Base-by-base conservation (phyloP, 2,329 filamentous ascomycete species). In the Diaporthe sp. region DNA sequence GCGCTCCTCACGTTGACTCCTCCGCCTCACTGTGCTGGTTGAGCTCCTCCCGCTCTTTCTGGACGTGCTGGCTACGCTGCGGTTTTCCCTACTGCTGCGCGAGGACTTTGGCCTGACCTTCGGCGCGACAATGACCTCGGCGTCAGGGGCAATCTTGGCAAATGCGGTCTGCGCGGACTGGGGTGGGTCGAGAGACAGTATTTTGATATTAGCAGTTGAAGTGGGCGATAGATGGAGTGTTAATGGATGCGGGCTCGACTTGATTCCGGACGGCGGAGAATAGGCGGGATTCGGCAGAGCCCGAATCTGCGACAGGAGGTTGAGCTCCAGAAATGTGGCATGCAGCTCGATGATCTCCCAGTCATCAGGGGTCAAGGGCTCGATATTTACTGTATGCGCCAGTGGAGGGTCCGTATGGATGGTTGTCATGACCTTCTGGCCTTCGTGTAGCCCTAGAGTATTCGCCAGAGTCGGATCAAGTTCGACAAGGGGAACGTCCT, bases 311-410 rank as follows among this genome's bases (percentile, higher is more conserved):
- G 93, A 94, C 44, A 98, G 88, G 71, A 99, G 92, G 83, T 99
- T 98, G 78, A 98, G 89, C 82, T 99, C 97, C 69, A 99, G 88
- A 81, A 98, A 99, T 22, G 94, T 97, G 7, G 97, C 97, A 86
- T 99, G 97, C 2, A 99, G 88, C 84, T 99, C 97, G 80, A 99
- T 98, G 80, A 98, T 98, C 85, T 99, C 97, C 97, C 97, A 99
- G 82, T 99, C 97, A 75, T 97, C 95, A 1, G 96, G 92, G 0
- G 97, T 98, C 80, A 98, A 86, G 46, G 97, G 97, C 83, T 99
- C 97, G 79, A 99, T 98, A 82, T 98, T 95, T 84, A 99, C 94
- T 2, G 96, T 98, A 83, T 98, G 95, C 67, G 95, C 95, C 78
- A 97, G 86, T 2, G 96, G 95, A 67, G 96, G 96, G 82, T 99